phyloP scores from a whole-genome alignment of 2,329 filamentous ascomycete species.

The Dactylonectria macrodidyma region DNA sequence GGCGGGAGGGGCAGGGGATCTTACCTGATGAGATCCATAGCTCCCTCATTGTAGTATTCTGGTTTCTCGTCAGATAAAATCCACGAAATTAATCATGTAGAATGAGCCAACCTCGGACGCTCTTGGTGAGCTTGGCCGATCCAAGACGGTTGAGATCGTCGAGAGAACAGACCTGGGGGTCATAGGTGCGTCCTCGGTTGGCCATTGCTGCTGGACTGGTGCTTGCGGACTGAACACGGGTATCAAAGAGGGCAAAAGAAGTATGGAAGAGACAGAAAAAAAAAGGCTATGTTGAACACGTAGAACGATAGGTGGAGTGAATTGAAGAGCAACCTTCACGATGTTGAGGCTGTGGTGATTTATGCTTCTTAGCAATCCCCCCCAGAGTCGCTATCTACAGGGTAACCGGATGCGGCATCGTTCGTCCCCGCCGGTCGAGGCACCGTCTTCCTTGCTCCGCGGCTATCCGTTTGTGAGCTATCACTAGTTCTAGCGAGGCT shows the following conservation, averaged over 20 bases:
- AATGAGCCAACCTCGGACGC: slow-evolving; percentile 10
- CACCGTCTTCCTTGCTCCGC: slow-evolving; percentile 13
- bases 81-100: not conserved
- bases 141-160: slow-evolving; percentile 31
- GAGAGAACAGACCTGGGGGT: slow-evolving; percentile 27
- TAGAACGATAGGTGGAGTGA: not conserved
- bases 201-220: slow-evolving; percentile 20
- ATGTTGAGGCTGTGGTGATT: slow-evolving; percentile 26
- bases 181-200: slow-evolving; percentile 31
- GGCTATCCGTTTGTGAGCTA: slow-evolving; percentile 13
- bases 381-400: slow-evolving; percentile 22
- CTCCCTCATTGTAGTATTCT: slow-evolving; percentile 29
- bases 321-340: not conserved
- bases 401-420: slow-evolving; percentile 20
- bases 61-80: not conserved
- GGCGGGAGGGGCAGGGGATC: not conserved
- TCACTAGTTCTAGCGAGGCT: not conserved
- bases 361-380: slow-evolving; percentile 18
- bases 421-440: slow-evolving; percentile 5
- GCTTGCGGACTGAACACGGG: not conserved
- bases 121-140: slow-evolving; percentile 24
- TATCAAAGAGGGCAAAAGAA: not conserved
- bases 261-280: not conserved
- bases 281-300: slow-evolving; percentile 2
- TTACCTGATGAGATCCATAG: slow-evolving; percentile 26